phyloP scores from a whole-genome alignment of 2,329 filamentous ascomycete genomes.

The Pseudogymnoascus sp. region DNA sequence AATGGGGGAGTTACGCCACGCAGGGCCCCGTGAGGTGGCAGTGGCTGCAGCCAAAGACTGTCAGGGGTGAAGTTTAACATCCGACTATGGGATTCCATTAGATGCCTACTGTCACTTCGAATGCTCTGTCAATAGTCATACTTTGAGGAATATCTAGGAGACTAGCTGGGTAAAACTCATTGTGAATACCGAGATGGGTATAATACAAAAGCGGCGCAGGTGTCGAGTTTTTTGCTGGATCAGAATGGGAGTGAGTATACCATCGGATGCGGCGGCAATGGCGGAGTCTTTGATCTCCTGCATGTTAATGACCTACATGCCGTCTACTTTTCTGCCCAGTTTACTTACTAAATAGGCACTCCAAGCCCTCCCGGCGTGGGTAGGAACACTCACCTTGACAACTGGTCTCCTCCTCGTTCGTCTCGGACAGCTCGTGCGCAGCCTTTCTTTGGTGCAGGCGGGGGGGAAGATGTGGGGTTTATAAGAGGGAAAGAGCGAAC shows the following conservation, averaged over 20 bases:
- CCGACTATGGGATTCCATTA: no score
- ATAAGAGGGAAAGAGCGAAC: no score
- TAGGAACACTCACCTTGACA: conserved; percentile 36
- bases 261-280: conserved; percentile 66
- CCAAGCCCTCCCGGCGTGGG: conserved; percentile 25
- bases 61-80: no score
- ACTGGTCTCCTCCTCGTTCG: conserved; percentile 57
- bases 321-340: conserved; percentile 38
- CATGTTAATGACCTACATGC: conserved; percentile 42
- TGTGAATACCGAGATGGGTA: conserved; percentile 37
- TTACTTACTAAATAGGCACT: conserved; percentile 16
- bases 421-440: conserved; percentile 66
- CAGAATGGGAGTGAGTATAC: conserved; percentile 80
- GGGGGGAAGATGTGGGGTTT: no score
- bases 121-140: no score
- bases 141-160: no score
- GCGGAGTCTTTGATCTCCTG: conserved; percentile 73
- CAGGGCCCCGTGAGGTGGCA: no score
- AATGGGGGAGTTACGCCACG: no score
- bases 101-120: no score
- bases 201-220: conserved; percentile 65
- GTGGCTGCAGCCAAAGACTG: no score
- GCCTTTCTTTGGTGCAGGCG: conserved; percentile 80
- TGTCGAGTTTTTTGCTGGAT: conserved; percentile 73
- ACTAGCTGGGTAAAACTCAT: no score